Conservation (phyloP, 1,284 basidiomycete species). For the Anthracocystis walkeri region DNA sequence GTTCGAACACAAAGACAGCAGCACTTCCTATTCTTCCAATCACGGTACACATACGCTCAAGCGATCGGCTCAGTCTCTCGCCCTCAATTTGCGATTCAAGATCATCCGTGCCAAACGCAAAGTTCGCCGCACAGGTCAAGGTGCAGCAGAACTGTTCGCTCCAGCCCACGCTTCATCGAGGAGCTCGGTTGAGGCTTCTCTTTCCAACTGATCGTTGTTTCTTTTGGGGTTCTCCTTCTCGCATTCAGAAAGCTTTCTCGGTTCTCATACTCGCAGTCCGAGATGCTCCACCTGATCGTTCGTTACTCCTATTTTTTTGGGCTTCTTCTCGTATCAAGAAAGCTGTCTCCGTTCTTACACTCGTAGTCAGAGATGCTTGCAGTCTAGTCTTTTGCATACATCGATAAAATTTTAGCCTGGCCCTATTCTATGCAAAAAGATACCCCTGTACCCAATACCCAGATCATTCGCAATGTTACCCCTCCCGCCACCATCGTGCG, state of each 20-base stretch:
- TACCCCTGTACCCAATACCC: too few species aligned
- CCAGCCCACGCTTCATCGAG: conserved; percentile 2
- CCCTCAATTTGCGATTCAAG: conserved; percentile 46
- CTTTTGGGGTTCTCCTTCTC: not conserved
- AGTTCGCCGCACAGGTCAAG: conserved; percentile 15
- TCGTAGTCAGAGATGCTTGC: too few species aligned
- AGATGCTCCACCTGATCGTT: too few species aligned
- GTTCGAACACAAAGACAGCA: not conserved
- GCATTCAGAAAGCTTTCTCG: not conserved
- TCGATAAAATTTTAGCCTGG: too few species aligned
- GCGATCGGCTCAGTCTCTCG: conserved; percentile 42
- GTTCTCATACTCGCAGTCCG: not conserved
- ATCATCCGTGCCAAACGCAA: conserved; percentile 35
- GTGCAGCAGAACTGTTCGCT: conserved; percentile 17
- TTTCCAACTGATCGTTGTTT: conserved; percentile 1
- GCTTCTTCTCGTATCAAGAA: not conserved
- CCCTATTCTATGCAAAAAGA: too few species aligned
- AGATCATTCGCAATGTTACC: not conserved
- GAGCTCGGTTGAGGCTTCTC: conserved; percentile 13
- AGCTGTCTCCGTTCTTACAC: not conserved
- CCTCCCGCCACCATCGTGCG: too few species aligned
- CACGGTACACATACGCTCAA: conserved; percentile 14
- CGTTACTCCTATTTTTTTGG: not conserved
- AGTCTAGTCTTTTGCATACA: too few species aligned
- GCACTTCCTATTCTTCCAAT: not conserved